Evolutionary conservation across 805 yeast genomes (phyloP).

Genomic region (Saccharomycopsis vini): DNA sequence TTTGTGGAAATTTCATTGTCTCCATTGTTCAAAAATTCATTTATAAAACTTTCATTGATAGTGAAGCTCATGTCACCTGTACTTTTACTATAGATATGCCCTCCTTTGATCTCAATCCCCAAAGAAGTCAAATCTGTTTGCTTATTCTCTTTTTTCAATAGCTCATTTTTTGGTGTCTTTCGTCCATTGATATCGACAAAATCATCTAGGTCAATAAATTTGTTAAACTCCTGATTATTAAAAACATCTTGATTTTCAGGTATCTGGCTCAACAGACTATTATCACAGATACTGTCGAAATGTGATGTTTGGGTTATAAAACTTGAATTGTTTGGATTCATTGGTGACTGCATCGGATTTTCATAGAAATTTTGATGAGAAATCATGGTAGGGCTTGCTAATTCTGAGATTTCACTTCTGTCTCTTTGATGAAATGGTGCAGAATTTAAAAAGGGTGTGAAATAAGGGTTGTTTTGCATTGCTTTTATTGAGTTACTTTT

Average conservation of each 20-base stretch:
- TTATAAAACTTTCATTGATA: conserved; percentile 18
- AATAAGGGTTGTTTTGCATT: too few relatives aligned
- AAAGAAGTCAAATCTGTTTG: conserved; percentile 12
- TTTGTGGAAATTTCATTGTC: background rate
- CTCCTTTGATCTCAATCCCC: conserved; percentile 12
- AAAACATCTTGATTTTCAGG: background rate
- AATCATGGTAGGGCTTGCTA: conserved; percentile 15
- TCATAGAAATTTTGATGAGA: conserved; percentile 6
- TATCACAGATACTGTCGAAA: background rate
- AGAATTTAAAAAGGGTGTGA: background rate
- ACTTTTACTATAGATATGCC: background rate
- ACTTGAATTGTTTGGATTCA: background rate
- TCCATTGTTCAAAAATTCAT: conserved; percentile 8
- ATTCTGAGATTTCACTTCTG: conserved; percentile 17
- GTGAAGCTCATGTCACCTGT: conserved; percentile 14
- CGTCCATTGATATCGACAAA: conserved; percentile 4
- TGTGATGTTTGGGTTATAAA: background rate
- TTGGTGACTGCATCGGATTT: conserved; percentile 1
- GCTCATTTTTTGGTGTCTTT: background rate
- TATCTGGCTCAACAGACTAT: background rate
- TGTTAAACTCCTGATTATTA: background rate
- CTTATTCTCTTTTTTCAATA: background rate
- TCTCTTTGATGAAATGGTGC: conserved; percentile 14
- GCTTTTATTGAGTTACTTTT: too few relatives aligned
- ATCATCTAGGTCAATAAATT: conserved; percentile 2